Conservation (phyloP, 192 early-diverging fungal genomes). For the Rhizoclosmatium globosum region DNA sequence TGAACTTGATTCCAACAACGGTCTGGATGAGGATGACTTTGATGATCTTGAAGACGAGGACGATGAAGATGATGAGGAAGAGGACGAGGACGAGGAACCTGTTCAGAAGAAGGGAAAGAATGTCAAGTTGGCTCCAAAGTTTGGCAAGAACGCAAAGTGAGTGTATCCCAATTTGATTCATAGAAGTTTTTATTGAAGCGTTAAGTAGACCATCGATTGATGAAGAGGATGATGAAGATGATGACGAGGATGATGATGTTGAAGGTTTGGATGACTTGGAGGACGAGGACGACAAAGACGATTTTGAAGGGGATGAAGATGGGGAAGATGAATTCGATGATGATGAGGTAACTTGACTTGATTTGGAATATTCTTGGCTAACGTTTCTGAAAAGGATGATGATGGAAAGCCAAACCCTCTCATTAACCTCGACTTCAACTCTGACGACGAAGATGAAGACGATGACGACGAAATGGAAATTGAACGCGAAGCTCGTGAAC, state of each 20-base stretch:
- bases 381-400: conserved; percentile 10
- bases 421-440: conserved; percentile 50
- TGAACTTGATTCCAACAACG: conserved; percentile 41
- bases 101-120: conserved; percentile 5
- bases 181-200: not conserved
- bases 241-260: conserved; percentile 28
- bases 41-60: conserved; percentile 16
- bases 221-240: conserved; percentile 19
- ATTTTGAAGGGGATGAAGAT: conserved; percentile 41
- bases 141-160: conserved; percentile 6
- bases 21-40: conserved; percentile 22
- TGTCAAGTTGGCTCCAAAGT: conserved; percentile 23
- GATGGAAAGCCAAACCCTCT: conserved; percentile 26
- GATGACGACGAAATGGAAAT: conserved; percentile 65
- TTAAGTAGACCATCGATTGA: conserved; percentile 9
- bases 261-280: conserved; percentile 40
- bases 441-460: conserved; percentile 53
- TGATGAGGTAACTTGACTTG: conserved; percentile 10
- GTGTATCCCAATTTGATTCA: not conserved
- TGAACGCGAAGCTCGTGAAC: conserved; percentile 75
- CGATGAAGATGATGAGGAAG: conserved; percentile 13
- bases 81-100: not conserved
- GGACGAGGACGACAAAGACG: conserved; percentile 49
- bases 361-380: not conserved
- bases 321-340: conserved; percentile 37